Base-by-base conservation (phyloP, 2,329 filamentous ascomycete species). In the Pseudocercospora fijiensis region DNA sequence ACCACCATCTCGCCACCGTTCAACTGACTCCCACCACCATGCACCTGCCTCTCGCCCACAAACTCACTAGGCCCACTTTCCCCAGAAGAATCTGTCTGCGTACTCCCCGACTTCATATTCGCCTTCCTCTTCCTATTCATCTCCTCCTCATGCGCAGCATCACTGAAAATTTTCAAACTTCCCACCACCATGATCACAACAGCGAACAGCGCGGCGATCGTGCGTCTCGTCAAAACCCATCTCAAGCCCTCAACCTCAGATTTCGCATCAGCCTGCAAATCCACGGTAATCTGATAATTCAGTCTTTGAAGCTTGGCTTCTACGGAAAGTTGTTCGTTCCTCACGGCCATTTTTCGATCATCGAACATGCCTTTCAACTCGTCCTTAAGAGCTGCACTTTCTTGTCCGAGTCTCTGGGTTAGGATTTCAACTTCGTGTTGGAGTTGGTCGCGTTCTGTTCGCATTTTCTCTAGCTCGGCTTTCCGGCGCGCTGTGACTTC, bases 401-500 rank as follows among this genome's bases (percentile, higher is more conserved):
- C 93, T 77, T 97, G 93, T 33, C 88, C 90, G 63, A 97, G 82
- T 55, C 88, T 86, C 80, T 98, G 95, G 61, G 86, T 88, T 60
- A 97, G 77, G 18, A 96, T 96, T 76, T 99, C 95, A n/a, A 93
- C 88, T 76, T 98, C 95, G 76, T 97, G 93, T 79, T 97, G 92
- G 68, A 99, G 78, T 56, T 93, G 87, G 3, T 90, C 91, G 45
- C 95, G 84, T 75, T 96, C 90, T 68, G 91, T 88, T 37, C 93
- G 86, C 79, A 92, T 89, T 64, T 88, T 85, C 77, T 97, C 93
- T 67, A 92, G 88, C 69, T 91, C 88, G 0, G 87, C 83, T 69
- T 89, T 88, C 24, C 92, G 84, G 60, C 88, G 88, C 66, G 92
- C 92, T 68, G 86, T 88, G 18, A 98, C 87, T 75, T 97, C 95